Evolutionary conservation across 2,329 filamentous ascomycete species (phyloP), one percentile per base, ranked within the genome.

Genomic region (Calonectria naviculata): DNA sequence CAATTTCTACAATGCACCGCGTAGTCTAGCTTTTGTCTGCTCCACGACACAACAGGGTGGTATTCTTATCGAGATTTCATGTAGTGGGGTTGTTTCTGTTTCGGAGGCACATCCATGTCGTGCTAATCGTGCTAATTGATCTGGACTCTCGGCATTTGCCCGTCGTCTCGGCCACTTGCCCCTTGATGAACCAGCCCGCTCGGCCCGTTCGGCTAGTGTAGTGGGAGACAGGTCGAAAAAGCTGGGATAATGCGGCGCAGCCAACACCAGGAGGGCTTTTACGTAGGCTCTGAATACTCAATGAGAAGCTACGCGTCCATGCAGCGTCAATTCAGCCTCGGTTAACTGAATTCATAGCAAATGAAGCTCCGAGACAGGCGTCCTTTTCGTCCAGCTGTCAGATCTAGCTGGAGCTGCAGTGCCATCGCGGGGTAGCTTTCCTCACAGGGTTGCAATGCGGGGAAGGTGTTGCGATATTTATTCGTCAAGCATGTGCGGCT

Each of bases 161-260:
- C 31, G 54, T 61, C 54, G 24, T 44, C 34, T 49, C 52, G 65
- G 65, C 31, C 52, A 46, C 19, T 5, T 24, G n/a, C 21, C 38
- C 47, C 46, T 61, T 54, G 64, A 29, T 19, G 9, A 28, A 29
- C 29, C 60, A 63, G 42, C 8, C 60, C 63, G 47, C 38, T 65
- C 63, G 63, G 63, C n/a, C 36, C 63, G 63, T 41, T 41, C 63
- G 63, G 63, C 47, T 65, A 54, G 29, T 44, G 47, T 44, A 15
- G 19, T 54, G 52, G 52, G n/a, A 26, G n/a, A 24, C n/a, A 58
- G 52, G 21, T 38, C 21, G 12, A 26, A 38, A 38, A 58, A 38
- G 4, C 13, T 9, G 34, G 24, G 24, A 26, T 9, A 3, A 38
- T 26, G 52, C 31, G 10, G n/a, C 13, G 19, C 21, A 26, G 15